Percentiles rank a stretch among this genome's conserved stretches.
These are phyloP conservation scores for Elsinoe perseae DNA, from an alignment of 2,329 filamentous ascomycete genomes.

Conservation along the genomic window DNA sequence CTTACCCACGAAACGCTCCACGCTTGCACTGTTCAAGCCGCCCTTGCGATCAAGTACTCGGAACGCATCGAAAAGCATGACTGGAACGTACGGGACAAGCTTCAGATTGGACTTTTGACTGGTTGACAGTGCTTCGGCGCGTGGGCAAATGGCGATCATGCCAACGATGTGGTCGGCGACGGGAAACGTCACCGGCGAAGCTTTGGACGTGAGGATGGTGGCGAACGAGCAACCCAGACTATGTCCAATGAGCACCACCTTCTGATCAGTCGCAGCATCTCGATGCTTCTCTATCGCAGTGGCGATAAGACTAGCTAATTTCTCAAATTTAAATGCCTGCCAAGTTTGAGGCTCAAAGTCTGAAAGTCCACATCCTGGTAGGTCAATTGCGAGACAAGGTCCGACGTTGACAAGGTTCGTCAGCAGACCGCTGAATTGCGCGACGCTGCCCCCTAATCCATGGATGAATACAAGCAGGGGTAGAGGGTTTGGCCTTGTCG, in stretches of 20 bases:
- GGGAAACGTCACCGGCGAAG: constrained; percentile 45
- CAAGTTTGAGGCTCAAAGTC: constrained; percentile 61
- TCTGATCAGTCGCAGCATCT: constrained; percentile 55
- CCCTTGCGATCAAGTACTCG: constrained; percentile 71
- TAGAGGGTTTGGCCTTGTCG: constrained; percentile 61
- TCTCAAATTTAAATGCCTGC: constrained; percentile 71
- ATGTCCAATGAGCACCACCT: constrained; percentile 74
- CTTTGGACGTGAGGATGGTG: constrained; percentile 58
- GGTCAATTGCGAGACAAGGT: constrained; percentile 78
- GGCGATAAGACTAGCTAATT: constrained; percentile 66
- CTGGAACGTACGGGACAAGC: constrained; percentile 60
- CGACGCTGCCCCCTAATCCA: constrained; percentile 82
- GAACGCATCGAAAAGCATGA: constrained; percentile 65
- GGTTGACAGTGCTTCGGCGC: constrained; percentile 47
- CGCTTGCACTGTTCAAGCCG: constrained; percentile 68
- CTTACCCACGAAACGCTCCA: constrained; percentile 65
- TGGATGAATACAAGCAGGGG: constrained; percentile 88
- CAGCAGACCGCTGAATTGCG: constrained; percentile 77
- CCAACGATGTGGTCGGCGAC: constrained; percentile 63
- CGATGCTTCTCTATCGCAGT: constrained; percentile 66
- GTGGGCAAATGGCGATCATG: constrained; percentile 73
- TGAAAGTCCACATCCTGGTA: constrained; percentile 83
- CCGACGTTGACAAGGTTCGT: constrained; percentile 75
- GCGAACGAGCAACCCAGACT: constrained; percentile 82
- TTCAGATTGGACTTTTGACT: constrained; percentile 41